A percentile compares a stretch with the other conserved stretches of the same genome.
These are phyloP conservation scores for Saturnispora zaruensis DNA, from an alignment of 805 yeast genomes.

Conservation along the genomic window DNA sequence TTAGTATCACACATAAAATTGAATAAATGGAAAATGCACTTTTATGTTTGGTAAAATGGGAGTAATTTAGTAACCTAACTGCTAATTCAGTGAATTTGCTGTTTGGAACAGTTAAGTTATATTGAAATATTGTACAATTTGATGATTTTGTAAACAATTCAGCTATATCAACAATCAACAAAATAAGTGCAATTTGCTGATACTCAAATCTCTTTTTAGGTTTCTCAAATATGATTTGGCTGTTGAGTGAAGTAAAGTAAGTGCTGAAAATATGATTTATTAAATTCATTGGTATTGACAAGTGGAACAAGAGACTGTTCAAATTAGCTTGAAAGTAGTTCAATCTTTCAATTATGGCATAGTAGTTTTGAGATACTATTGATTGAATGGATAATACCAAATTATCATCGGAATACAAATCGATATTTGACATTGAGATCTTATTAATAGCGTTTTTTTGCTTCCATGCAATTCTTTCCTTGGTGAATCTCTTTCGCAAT, in stretches of 20 bases:
- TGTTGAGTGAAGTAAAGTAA: slow-evolving; percentile 6
- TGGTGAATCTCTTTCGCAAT: not conserved
- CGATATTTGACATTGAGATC: not conserved
- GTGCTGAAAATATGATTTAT: slow-evolving; percentile 6
- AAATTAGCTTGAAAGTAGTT: slow-evolving; percentile 8
- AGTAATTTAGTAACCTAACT: slow-evolving; percentile 8
- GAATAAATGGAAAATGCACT: slow-evolving; percentile 8
- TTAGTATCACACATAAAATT: slow-evolving; percentile 7
- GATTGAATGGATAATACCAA: not conserved
- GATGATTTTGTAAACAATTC: slow-evolving; percentile 8
- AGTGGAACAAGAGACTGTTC: slow-evolving; percentile 4
- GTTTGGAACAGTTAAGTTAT: not conserved
- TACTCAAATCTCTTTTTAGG: slow-evolving; percentile 11
- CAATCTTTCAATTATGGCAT: slow-evolving; percentile 12
- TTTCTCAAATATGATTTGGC: slow-evolving; percentile 3
- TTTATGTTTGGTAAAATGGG: slow-evolving; percentile 10
- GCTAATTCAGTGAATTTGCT: slow-evolving; percentile 9
- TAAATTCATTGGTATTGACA: slow-evolving; percentile 9
- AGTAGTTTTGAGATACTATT: slow-evolving; percentile 5
- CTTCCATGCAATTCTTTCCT: slow-evolving; percentile 4
- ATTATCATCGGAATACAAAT: not conserved
- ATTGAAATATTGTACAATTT: not conserved
- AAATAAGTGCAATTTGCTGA: slow-evolving; percentile 11
- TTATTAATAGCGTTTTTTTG: not conserved
- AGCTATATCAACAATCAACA: slow-evolving; percentile 10